Evolutionary conservation across 2,329 filamentous ascomycete genomes (phyloP).

Genomic region (Penicillium corylophilum): DNA sequence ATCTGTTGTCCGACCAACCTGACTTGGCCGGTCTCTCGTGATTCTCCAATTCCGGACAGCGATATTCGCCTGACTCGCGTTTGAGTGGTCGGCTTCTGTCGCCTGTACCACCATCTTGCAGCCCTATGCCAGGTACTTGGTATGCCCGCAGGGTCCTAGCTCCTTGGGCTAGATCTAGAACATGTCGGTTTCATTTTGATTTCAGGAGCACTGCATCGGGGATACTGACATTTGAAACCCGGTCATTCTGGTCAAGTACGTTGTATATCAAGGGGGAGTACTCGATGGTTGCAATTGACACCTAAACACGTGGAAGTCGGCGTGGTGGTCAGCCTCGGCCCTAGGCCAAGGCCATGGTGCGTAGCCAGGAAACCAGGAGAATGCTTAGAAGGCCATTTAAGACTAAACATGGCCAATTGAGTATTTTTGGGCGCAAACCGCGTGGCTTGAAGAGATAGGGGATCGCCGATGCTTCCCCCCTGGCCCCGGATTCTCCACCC

Average conservation of each 20-base stretch:
- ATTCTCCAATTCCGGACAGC: background rate
- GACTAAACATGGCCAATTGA: background rate
- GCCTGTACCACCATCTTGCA: background rate
- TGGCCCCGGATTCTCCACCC: background rate
- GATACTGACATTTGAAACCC: background rate
- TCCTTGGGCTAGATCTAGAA: background rate
- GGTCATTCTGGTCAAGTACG: background rate
- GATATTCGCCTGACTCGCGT: background rate
- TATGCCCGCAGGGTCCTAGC: slow-evolving; percentile 1
- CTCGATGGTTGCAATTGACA: background rate
- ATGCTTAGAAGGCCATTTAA: too few species aligned
- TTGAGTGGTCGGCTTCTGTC: background rate
- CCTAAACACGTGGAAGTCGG: background rate
- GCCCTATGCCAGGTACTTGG: background rate
- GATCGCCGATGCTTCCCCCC: background rate
- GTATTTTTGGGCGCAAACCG: background rate
- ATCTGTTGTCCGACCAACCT: background rate
- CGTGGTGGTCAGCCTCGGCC: background rate
- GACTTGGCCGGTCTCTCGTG: background rate
- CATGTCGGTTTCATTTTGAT: background rate
- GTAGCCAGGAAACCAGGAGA: background rate
- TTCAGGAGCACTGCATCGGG: background rate
- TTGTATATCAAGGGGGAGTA: background rate
- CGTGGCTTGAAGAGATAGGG: background rate
- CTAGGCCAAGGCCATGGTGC: background rate